Evolutionary conservation across 352 stramenopile genomes (phyloP).

Genomic region (Phytophthora niederhauseri): DNA sequence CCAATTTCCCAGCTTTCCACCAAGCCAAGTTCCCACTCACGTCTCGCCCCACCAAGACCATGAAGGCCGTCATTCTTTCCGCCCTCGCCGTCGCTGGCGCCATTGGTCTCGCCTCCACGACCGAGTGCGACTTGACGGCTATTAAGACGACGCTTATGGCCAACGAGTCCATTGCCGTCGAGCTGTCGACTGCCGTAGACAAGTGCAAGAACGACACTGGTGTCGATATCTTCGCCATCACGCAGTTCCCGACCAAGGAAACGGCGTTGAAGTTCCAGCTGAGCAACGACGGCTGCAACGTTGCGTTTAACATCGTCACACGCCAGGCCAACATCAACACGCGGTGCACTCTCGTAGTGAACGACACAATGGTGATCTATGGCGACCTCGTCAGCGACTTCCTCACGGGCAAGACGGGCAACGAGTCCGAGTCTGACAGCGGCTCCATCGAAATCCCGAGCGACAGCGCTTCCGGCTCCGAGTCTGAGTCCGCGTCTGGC

Average conservation of each 20-base stretch:
- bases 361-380: conserved; percentile 44
- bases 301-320: conserved; percentile 60
- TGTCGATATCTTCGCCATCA: conserved; percentile 56
- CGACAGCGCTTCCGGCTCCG: conserved; percentile 26
- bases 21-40: conserved; percentile 8
- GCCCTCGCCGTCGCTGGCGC: conserved; percentile 18
- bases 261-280: conserved; percentile 36
- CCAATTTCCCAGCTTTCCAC: conserved; percentile 8
- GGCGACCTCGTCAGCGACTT: conserved; percentile 52
- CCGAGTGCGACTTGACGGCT: conserved; percentile 48
- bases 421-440: conserved; percentile 46
- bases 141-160: conserved; percentile 47
- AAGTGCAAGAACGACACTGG: conserved; percentile 36
- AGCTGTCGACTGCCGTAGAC: conserved; percentile 25
- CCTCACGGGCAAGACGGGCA: conserved; percentile 61
- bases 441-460: conserved; percentile 18
- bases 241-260: conserved; percentile 42
- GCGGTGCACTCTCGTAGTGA: conserved; percentile 54
- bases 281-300: conserved; percentile 44
- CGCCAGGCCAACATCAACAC: conserved; percentile 52
- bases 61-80: conserved; percentile 33
- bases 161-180: conserved; percentile 21
- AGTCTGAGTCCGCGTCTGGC: conserved; percentile 13
- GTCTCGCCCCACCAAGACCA: conserved; percentile 5
- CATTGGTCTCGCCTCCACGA: conserved; percentile 1